These are phyloP conservation scores for Saccharomycopsis sp. DNA, from an alignment of 805 yeast species.

Conservation along the genomic window DNA sequence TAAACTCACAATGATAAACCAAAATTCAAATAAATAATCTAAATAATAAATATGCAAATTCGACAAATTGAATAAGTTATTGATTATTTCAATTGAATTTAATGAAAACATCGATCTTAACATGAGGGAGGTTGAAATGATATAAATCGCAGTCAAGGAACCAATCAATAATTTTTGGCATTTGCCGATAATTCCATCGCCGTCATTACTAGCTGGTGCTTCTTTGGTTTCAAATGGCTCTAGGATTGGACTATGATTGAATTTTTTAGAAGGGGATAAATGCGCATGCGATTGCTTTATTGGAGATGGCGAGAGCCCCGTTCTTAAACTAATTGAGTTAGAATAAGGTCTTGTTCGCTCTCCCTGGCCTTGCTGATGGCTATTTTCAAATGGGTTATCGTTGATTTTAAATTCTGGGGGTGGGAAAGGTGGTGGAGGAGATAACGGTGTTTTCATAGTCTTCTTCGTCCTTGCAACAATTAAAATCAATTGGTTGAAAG, in stretches of 20 bases:
- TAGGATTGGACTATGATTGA: neutral
- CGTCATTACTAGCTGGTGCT: neutral
- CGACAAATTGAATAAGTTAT: constrained; percentile 7
- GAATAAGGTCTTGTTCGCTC: no score
- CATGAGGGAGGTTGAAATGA: constrained; percentile 18
- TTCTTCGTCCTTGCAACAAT: constrained; percentile 8
- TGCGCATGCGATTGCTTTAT: no score
- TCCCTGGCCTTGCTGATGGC: no score
- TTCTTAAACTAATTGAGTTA: no score
- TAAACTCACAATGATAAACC: constrained; percentile 10
- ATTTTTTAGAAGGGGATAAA: no score
- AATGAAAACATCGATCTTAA: constrained; percentile 11
- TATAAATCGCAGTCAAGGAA: constrained; percentile 11
- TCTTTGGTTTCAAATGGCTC: neutral
- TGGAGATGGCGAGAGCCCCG: no score
- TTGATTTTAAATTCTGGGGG: neutral
- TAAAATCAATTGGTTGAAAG: constrained; percentile 13
- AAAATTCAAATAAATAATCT: constrained; percentile 16
- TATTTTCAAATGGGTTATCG: no score
- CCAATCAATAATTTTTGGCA: constrained; percentile 13
- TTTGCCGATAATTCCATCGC: neutral
- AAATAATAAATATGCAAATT: constrained; percentile 12
- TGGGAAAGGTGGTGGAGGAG: neutral
- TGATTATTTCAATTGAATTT: constrained; percentile 12
- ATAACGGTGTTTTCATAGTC: neutral